A percentile compares a stretch with the other conserved stretches of the same genome.
Conservation (phyloP, 2,329 filamentous ascomycete genomes). For the Tricladium varicosporioides region DNA sequence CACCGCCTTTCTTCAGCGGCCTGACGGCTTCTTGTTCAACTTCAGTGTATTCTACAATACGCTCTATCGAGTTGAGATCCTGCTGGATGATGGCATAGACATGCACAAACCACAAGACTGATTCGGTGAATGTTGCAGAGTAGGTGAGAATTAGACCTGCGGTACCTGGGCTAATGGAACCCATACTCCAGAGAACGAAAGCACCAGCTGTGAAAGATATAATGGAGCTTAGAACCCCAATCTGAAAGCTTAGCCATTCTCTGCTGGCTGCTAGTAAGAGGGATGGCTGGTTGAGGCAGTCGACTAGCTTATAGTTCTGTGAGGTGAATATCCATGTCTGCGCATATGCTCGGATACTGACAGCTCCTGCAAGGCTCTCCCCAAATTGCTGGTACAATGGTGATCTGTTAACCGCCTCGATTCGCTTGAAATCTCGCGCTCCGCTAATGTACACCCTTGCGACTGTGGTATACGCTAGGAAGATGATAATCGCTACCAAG, state of each 20-base stretch:
- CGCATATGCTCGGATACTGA: slow-evolving; percentile 71
- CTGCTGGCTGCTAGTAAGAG: slow-evolving; percentile 60
- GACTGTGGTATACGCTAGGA: slow-evolving; percentile 52
- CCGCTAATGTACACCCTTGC: slow-evolving; percentile 58
- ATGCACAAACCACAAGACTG: slow-evolving; percentile 62
- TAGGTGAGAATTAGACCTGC: slow-evolving; percentile 75
- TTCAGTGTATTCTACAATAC: slow-evolving; percentile 70
- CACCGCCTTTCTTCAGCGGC: slow-evolving; percentile 48
- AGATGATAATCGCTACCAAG: slow-evolving; percentile 45
- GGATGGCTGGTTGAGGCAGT: slow-evolving; percentile 64
- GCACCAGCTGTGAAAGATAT: slow-evolving; percentile 64
- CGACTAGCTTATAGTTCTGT: slow-evolving; percentile 65
- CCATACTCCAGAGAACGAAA: slow-evolving; percentile 56
- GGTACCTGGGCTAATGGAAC: slow-evolving; percentile 60
- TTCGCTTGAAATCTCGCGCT: slow-evolving; percentile 65
- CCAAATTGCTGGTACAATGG: slow-evolving; percentile 70
- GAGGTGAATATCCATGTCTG: slow-evolving; percentile 63
- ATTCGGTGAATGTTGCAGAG: slow-evolving; percentile 62
- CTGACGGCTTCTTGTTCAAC: slow-evolving; percentile 57
- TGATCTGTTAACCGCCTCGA: slow-evolving; percentile 72
- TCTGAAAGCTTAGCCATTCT: slow-evolving; percentile 68
- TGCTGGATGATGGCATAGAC: slow-evolving; percentile 68
- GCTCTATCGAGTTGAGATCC: slow-evolving; percentile 74
- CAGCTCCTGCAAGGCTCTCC: slow-evolving; percentile 65
- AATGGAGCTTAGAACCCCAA: slow-evolving; percentile 65